A percentile compares a stretch with the other conserved stretches of the same genome.
Conservation (phyloP, 2,329 filamentous ascomycete species). For the Monilinia aucupariae region DNA sequence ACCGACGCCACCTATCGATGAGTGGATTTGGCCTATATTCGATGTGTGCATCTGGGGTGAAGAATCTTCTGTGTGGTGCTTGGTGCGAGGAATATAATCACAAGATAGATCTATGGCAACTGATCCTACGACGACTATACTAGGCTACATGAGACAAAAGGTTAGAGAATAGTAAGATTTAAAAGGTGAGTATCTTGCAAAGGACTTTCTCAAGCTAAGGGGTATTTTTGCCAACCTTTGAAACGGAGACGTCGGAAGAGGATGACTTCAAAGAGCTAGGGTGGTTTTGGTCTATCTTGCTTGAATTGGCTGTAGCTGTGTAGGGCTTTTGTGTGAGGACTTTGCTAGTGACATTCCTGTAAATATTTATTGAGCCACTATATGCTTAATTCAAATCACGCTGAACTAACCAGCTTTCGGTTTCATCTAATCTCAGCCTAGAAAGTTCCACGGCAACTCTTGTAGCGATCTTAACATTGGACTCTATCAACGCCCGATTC, state of each 20-base stretch:
- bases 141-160: background rate
- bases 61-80: conserved; percentile 36
- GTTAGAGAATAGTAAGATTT: background rate
- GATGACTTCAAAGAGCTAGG: background rate
- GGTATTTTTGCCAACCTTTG: conserved; percentile 5
- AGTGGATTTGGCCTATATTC: conserved; percentile 74
- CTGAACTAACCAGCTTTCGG: background rate
- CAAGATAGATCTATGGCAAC: conserved; percentile 84
- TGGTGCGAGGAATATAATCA: conserved; percentile 51
- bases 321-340: background rate
- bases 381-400: background rate
- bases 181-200: background rate
- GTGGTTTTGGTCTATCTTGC: background rate
- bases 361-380: conserved; percentile 1
- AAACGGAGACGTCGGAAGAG: background rate
- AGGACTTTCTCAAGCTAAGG: background rate
- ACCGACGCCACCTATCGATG: conserved; percentile 85
- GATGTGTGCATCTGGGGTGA: conserved; percentile 60
- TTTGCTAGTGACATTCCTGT: background rate
- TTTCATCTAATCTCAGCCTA: conserved; percentile 11
- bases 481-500: conserved; percentile 60
- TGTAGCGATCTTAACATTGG: conserved; percentile 60
- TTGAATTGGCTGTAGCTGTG: background rate
- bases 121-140: conserved; percentile 85
- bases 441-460: conserved; percentile 53